phyloP scores from a whole-genome alignment of 352 stramenopile species.

The Phytophthora lateralis region DNA sequence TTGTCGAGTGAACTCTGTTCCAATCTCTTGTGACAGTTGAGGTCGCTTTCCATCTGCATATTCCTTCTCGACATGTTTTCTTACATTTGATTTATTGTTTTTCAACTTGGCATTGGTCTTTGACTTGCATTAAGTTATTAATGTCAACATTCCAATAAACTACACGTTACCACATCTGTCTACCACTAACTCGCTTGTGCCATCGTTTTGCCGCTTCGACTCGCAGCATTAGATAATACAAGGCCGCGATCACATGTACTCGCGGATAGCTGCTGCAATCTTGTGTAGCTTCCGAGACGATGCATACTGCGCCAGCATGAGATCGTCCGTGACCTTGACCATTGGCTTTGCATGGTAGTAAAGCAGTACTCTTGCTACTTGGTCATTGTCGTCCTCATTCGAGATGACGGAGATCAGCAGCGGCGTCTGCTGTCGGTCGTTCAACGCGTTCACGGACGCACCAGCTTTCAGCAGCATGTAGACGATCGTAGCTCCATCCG shows the following conservation, averaged over 20 bases:
- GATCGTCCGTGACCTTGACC: constrained; percentile 53
- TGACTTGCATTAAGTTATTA: constrained; percentile 4
- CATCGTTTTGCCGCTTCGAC: constrained; percentile 7
- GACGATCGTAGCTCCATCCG: constrained; percentile 40
- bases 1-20: too few species aligned
- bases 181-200: constrained; percentile 1
- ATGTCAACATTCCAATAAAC: constrained; percentile 1
- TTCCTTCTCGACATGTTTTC: too few species aligned
- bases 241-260: constrained; percentile 50
- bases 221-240: constrained; percentile 7
- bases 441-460: constrained; percentile 54
- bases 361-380: constrained; percentile 51
- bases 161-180: constrained; percentile 3
- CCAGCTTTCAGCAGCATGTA: constrained; percentile 57
- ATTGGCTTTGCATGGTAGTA: constrained; percentile 53
- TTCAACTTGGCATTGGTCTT: not conserved
- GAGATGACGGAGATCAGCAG: constrained; percentile 64
- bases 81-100: too few species aligned
- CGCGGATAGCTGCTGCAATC: constrained; percentile 45
- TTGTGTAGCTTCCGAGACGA: constrained; percentile 47
- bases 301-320: constrained; percentile 54
- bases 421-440: constrained; percentile 57
- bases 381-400: constrained; percentile 53
- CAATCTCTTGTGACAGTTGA: too few species aligned
- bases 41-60: too few species aligned